A percentile compares a stretch with the other conserved stretches of the same genome.
Conservation (phyloP, 108 stramenopile species). For the Thalassiosira profunda region DNA sequence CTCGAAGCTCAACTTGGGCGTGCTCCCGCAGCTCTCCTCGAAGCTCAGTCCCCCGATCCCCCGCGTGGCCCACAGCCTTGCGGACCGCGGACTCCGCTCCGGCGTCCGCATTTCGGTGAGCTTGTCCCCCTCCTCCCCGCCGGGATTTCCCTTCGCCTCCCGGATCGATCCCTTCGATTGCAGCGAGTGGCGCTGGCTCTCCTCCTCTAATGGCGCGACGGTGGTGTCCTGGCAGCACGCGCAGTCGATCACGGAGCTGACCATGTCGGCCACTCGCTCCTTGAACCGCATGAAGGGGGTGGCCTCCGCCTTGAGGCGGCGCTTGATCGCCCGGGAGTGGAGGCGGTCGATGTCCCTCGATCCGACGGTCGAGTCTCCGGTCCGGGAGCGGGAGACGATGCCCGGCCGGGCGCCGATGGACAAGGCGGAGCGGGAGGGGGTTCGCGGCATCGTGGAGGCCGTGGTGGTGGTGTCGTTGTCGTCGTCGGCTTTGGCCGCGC, state of each 20-base stretch:
- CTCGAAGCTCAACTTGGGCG: constrained; percentile 29
- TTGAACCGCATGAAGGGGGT: constrained; percentile 26
- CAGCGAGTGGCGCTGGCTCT: background rate
- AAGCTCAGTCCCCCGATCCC: constrained; percentile 38
- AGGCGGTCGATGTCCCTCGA: constrained; percentile 44
- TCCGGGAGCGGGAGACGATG: too few relatives aligned
- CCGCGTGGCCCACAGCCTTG: constrained; percentile 11
- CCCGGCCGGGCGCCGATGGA: too few relatives aligned
- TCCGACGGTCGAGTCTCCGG: too few relatives aligned
- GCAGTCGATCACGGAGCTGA: constrained; percentile 44
- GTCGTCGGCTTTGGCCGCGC: background rate
- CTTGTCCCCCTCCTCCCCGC: background rate
- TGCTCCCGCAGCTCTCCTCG: constrained; percentile 12
- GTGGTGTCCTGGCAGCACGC: constrained; percentile 37
- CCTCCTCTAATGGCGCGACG: constrained; percentile 7
- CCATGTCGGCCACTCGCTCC: constrained; percentile 23
- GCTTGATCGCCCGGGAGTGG: constrained; percentile 36
- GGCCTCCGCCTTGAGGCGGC: constrained; percentile 21
- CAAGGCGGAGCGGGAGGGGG: constrained; percentile 4
- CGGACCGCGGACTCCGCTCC: background rate
- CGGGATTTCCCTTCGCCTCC: background rate
- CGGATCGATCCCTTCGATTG: background rate
- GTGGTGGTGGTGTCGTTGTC: background rate
- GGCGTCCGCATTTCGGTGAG: background rate
- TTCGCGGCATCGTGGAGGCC: background rate